These are phyloP conservation scores for Acanthamoeba royreba DNA, from an alignment of 208 protist genomes.

Conservation along the genomic window DNA sequence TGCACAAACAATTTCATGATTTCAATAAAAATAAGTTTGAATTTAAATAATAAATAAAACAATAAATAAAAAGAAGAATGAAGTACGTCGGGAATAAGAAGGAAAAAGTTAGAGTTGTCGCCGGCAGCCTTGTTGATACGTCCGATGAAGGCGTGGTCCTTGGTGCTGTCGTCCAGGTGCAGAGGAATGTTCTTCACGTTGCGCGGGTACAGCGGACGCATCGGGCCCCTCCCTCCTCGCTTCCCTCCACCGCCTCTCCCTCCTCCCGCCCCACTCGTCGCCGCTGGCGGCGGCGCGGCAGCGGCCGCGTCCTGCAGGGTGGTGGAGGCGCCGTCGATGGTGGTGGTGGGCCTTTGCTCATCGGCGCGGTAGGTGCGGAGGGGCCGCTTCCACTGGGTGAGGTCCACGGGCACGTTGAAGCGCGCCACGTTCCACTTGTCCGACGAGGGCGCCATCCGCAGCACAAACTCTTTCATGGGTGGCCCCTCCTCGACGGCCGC, in stretches of 20 bases:
- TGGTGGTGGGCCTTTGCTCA: no score
- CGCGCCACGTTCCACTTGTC: slow-evolving; percentile 26
- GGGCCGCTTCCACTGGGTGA: neutral
- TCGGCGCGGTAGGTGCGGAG: neutral
- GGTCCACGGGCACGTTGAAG: slow-evolving; percentile 27
- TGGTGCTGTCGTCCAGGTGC: neutral
- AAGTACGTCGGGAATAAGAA: neutral
- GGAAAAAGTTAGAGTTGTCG: neutral
- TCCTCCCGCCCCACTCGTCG: neutral
- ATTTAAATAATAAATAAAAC: neutral
- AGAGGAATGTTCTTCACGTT: slow-evolving; percentile 32
- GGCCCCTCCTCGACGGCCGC: no score
- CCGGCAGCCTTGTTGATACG: slow-evolving; percentile 35
- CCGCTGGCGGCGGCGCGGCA: neutral
- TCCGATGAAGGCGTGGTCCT: neutral
- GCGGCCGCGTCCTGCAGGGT: neutral
- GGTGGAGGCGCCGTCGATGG: no score
- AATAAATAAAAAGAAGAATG: neutral
- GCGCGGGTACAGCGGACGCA: neutral
- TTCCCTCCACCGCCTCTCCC: no score
- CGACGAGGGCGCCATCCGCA: neutral
- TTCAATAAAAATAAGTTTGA: neutral
- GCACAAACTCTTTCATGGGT: slow-evolving; percentile 32
- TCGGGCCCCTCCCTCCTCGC: no score
- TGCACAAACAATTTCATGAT: neutral